A percentile compares a stretch with the other conserved stretches of the same genome.
Evolutionary conservation across 2,329 filamentous ascomycete genomes (phyloP).

Genomic region (Cucurbitaria berberidis): DNA sequence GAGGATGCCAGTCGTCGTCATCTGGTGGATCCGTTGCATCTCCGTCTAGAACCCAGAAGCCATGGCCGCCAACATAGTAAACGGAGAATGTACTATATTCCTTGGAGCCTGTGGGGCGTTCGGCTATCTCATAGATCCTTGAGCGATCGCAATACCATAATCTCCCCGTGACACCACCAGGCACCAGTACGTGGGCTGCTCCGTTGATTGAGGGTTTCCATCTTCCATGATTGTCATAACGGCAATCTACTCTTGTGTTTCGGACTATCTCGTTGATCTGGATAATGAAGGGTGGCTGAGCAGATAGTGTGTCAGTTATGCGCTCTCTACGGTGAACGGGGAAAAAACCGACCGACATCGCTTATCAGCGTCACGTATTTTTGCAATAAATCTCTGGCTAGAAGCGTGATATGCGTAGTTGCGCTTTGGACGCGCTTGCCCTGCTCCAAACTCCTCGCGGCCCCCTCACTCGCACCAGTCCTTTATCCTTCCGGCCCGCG

Average conservation of each 20-base stretch:
- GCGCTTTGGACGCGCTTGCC: slow-evolving; percentile 14
- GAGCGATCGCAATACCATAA: slow-evolving; percentile 24
- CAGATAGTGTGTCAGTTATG: not conserved
- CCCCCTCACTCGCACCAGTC: slow-evolving; percentile 13
- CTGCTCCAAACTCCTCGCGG: slow-evolving; percentile 7
- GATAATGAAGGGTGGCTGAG: slow-evolving; percentile 32
- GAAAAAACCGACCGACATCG: slow-evolving; percentile 27
- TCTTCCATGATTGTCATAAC: not conserved
- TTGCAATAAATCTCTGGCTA: not conserved
- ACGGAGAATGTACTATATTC: slow-evolving; percentile 23
- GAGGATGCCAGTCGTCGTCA: slow-evolving; percentile 22
- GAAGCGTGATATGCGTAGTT: slow-evolving; percentile 6
- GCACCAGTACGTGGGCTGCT: slow-evolving; percentile 1
- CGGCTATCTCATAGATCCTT: slow-evolving; percentile 7
- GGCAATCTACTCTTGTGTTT: slow-evolving; percentile 11
- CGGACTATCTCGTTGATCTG: slow-evolving; percentile 34
- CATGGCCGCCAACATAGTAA: slow-evolving; percentile 26
- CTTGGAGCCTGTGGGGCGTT: not conserved
- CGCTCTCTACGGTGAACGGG: too few relatives aligned
- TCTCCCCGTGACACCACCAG: slow-evolving; percentile 16
- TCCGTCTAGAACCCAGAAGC: slow-evolving; percentile 28
- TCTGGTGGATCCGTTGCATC: slow-evolving; percentile 15
- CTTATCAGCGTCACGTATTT: slow-evolving; percentile 1
- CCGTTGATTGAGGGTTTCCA: slow-evolving; percentile 16
- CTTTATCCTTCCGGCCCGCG: slow-evolving; percentile 35